A percentile compares a stretch with the other conserved stretches of the same genome.
Evolutionary conservation across 495 filamentous ascomycete genomes (phyloP).

Genomic region (Darksidea phi): DNA sequence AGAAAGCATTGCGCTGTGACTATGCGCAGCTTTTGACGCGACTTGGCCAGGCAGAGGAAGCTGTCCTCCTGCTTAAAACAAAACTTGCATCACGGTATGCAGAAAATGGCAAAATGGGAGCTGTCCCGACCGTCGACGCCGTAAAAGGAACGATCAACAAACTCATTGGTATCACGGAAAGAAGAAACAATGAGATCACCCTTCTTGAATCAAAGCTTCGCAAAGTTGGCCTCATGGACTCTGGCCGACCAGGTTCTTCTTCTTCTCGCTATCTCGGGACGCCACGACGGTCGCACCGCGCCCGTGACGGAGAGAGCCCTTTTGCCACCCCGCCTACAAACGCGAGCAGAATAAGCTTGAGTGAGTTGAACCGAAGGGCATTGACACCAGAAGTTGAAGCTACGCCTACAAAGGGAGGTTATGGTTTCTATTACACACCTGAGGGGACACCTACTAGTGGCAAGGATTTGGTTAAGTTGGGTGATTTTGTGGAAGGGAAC

Average conservation of each 20-base stretch:
- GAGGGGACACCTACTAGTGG: slow-evolving; percentile 36
- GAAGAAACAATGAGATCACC: slow-evolving; percentile 82
- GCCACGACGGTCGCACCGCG: slow-evolving; percentile 14
- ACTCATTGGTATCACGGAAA: slow-evolving; percentile 88
- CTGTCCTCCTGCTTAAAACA: slow-evolving; percentile 75
- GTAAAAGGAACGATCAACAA: slow-evolving; percentile 87
- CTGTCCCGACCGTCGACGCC: slow-evolving; percentile 83
- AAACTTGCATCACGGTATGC: slow-evolving; percentile 62
- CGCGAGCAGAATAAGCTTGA: slow-evolving; percentile 41
- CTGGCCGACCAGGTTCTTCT: slow-evolving; percentile 13
- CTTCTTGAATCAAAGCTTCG: slow-evolving; percentile 82
- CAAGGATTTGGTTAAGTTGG: slow-evolving; percentile 40
- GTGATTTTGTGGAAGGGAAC: slow-evolving; percentile 54
- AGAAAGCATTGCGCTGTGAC: slow-evolving; percentile 73
- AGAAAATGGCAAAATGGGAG: slow-evolving; percentile 36
- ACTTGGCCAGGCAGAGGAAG: slow-evolving; percentile 76
- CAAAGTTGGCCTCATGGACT: slow-evolving; percentile 52
- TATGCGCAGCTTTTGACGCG: slow-evolving; percentile 68
- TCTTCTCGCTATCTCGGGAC: slow-evolving; percentile 8
- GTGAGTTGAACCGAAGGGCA: slow-evolving; percentile 45
- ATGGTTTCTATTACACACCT: slow-evolving; percentile 43
- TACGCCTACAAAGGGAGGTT: slow-evolving; percentile 18
- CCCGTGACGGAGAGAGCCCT: slow-evolving; percentile 55
- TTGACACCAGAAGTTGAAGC: slow-evolving; percentile 39
- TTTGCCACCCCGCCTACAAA: slow-evolving; percentile 58